Base-by-base conservation (phyloP, 495 filamentous ascomycete genomes). In the Penicillium lividum region DNA sequence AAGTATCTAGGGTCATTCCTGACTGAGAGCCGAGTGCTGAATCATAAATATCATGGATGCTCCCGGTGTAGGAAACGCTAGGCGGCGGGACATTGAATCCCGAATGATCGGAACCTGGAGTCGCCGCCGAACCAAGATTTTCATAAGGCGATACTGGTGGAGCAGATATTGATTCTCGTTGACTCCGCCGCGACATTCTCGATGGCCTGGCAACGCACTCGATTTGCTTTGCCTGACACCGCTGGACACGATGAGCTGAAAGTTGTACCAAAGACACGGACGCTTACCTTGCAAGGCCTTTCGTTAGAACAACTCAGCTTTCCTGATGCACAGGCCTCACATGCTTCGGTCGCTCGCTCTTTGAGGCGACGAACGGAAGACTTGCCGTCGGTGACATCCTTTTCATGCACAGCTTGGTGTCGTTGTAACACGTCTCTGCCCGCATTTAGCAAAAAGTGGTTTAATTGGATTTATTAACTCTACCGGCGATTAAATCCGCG, bases 301-400 rank as follows among this genome's bases (percentile, higher is more conserved):
- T 60, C 38, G 30, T 70, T 66, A 18, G 68, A 59, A 29, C 68
- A 70, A 51, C 68, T 70, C 22, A 66, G 16, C 49, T 70, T 70
- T 0, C 63, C 58, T 10, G 52, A 40, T 5, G 68, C 65, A 16
- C 68, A 70, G 7, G 64, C 42, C 33, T 67, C 65, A 18, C 68
- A 70, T 0, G 68, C 68, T 40, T 68, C 48, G 5, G 57, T 43
- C 0, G 58, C 66, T 9, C 68, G 61, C 50, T 66, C 66, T 44
- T 43, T 57, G 3, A 22, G 27, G 22, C 60, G 51, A n/a, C 44
- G 48, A 31, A 30, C 15, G 3, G 53, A 46, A 3, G 45, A n/a
- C 22, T 60, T 66, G 1, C 62, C 62, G 2, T 60, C 59, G 0
- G 53, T 34, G 4, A 16, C 11, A 3, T 60, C 51, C 42, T 52